phyloP scores from a whole-genome alignment of 768 basidiomycete species.

The Russula compacta region DNA sequence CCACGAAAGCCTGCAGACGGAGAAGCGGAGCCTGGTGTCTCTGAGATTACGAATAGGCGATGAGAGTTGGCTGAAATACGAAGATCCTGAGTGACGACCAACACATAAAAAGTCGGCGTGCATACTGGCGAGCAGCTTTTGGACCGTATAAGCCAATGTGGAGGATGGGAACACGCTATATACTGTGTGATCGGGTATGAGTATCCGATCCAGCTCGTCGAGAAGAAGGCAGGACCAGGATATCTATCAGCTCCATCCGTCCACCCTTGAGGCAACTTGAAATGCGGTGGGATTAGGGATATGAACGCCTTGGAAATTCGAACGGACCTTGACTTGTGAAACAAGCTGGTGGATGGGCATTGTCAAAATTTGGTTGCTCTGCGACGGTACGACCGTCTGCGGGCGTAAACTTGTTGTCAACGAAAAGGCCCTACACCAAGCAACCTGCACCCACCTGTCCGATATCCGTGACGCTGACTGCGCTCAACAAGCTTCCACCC shows the following conservation, averaged over 20 bases:
- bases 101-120: conserved; percentile 13
- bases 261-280: conserved; percentile 46
- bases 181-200: conserved; percentile 33
- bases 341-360: conserved; percentile 64
- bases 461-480: conserved; percentile 76
- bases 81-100: not conserved
- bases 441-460: conserved; percentile 44
- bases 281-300: not conserved
- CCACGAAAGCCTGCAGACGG: conserved; percentile 39
- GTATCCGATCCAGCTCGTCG: not conserved
- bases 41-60: conserved; percentile 68
- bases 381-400: conserved; percentile 69
- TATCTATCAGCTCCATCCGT: conserved; percentile 73
- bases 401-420: not conserved
- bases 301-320: not conserved
- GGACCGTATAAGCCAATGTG: conserved; percentile 58
- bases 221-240: conserved; percentile 41
- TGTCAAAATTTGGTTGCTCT: conserved; percentile 69
- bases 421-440: not conserved
- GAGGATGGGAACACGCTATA: conserved; percentile 65
- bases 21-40: conserved; percentile 42
- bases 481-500: conserved; percentile 53
- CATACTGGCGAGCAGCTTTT: conserved; percentile 78
- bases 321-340: conserved; percentile 55
- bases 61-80: conserved; percentile 59